phyloP scores from a whole-genome alignment of 805 yeast species.

The Schwanniomyces sp. region DNA sequence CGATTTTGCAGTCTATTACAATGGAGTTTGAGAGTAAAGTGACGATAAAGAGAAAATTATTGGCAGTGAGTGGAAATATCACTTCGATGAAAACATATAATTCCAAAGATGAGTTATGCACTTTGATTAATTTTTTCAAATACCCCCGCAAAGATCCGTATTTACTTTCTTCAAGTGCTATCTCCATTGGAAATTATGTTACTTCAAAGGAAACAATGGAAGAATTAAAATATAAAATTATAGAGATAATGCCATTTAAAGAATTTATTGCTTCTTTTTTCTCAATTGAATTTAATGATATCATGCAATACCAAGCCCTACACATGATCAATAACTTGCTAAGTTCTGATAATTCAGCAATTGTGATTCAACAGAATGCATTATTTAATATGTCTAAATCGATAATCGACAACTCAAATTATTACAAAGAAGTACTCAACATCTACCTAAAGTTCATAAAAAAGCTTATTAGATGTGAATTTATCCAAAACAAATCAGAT shows the following conservation, averaged over 20 bases:
- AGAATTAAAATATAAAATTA: conserved; percentile 6
- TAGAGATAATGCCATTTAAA: conserved; percentile 4
- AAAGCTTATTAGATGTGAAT: conserved; percentile 21
- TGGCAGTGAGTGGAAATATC: conserved; percentile 34
- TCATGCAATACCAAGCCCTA: conserved; percentile 36
- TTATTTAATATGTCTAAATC: conserved; percentile 22
- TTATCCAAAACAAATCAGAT: conserved; percentile 5
- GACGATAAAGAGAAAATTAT: conserved; percentile 24
- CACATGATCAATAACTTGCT: conserved; percentile 35
- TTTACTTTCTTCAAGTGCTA: conserved; percentile 26
- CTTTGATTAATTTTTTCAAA: conserved; percentile 12
- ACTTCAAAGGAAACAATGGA: conserved; percentile 15
- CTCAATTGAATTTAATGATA: conserved; percentile 23
- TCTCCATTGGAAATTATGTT: conserved; percentile 38
- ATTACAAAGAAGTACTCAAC: conserved; percentile 32
- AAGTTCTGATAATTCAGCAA: conserved; percentile 10
- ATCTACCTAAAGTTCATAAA: conserved; percentile 28
- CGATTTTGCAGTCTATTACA: conserved; percentile 4
- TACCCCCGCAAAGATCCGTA: conserved; percentile 18
- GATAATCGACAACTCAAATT: conserved; percentile 31
- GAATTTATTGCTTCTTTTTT: conserved; percentile 20
- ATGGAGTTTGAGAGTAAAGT: conserved; percentile 6
- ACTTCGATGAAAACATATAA: conserved; percentile 31
- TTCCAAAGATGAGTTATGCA: conserved; percentile 16
- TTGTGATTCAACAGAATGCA: conserved; percentile 12